These are phyloP conservation scores for Ajuga reptans DNA, from an alignment of 305 asterid genomes.

Conservation along the genomic window DNA sequence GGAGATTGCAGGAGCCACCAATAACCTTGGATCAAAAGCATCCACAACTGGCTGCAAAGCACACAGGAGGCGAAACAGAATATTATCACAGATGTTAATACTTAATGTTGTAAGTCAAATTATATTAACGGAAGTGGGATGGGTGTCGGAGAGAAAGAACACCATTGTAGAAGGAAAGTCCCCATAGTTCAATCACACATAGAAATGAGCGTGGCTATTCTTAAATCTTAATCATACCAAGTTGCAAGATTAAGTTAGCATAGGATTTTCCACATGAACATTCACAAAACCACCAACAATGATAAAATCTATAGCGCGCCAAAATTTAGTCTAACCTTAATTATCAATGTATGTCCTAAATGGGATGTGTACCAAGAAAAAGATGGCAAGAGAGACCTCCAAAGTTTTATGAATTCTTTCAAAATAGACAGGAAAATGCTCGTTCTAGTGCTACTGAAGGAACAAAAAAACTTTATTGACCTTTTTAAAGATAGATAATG, in stretches of 20 bases:
- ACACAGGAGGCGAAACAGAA: constrained; percentile 17
- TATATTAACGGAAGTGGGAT: constrained; percentile 5
- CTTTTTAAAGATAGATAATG: not conserved
- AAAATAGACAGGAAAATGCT: not conserved
- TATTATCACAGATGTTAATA: not conserved
- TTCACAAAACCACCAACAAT: not conserved
- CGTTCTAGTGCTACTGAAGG: not conserved
- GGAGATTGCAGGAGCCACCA: constrained; percentile 89
- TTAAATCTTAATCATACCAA: not conserved
- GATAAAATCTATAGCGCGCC: not conserved
- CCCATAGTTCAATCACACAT: constrained; percentile 5
- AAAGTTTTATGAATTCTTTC: not conserved
- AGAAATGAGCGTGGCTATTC: not conserved
- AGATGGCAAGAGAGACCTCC: not conserved
- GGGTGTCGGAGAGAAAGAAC: not conserved
- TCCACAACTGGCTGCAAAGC: constrained; percentile 93
- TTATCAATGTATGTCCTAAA: not conserved
- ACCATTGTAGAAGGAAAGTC: not conserved
- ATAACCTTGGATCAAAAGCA: constrained; percentile 90
- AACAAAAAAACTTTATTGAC: not conserved
- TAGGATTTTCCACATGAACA: not conserved
- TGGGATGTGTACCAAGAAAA: not conserved
- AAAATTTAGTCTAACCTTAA: not conserved
- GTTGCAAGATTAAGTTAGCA: not conserved
- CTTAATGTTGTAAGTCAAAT: not conserved